These are phyloP conservation scores for Ziziphus jujuba DNA, from an alignment of 306 rosid genomes.

Conservation along the genomic window DNA sequence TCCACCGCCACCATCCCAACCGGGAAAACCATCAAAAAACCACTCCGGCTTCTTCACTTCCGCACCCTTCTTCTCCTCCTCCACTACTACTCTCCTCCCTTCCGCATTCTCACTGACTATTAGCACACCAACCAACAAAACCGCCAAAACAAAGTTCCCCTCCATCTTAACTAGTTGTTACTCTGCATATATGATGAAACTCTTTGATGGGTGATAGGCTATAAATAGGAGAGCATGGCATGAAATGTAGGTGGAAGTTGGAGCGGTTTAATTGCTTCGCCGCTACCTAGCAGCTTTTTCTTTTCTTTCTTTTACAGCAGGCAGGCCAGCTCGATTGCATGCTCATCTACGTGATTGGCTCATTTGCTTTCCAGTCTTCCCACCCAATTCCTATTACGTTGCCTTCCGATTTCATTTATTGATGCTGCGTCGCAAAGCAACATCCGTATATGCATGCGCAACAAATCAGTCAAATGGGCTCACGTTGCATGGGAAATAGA, in stretches of 20 bases:
- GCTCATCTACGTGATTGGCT: conserved; percentile 21
- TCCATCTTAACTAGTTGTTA: no score
- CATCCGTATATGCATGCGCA: no score
- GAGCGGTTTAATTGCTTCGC: no score
- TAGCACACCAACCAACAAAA: conserved; percentile 35
- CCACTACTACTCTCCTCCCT: conserved; percentile 40
- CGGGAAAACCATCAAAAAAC: conserved; percentile 27
- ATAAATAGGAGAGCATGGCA: conserved; percentile 2
- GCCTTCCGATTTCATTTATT: no score
- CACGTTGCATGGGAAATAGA: no score
- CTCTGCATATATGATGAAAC: not conserved
- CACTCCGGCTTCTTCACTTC: conserved; percentile 46
- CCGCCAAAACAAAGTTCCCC: conserved; percentile 35
- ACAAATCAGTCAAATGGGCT: no score
- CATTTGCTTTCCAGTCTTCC: not conserved
- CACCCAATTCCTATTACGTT: no score
- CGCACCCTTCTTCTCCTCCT: conserved; percentile 25
- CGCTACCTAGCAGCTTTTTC: no score
- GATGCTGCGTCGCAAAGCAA: no score
- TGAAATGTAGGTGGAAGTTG: conserved; percentile 22
- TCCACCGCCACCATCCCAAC: conserved; percentile 2
- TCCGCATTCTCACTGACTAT: conserved; percentile 25
- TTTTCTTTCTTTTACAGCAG: not conserved
- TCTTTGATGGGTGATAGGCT: conserved; percentile 21
- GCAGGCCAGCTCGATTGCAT: conserved; percentile 15